Evolutionary conservation across 108 stramenopile species (phyloP).

Genomic region (Thalassiosira profunda): DNA sequence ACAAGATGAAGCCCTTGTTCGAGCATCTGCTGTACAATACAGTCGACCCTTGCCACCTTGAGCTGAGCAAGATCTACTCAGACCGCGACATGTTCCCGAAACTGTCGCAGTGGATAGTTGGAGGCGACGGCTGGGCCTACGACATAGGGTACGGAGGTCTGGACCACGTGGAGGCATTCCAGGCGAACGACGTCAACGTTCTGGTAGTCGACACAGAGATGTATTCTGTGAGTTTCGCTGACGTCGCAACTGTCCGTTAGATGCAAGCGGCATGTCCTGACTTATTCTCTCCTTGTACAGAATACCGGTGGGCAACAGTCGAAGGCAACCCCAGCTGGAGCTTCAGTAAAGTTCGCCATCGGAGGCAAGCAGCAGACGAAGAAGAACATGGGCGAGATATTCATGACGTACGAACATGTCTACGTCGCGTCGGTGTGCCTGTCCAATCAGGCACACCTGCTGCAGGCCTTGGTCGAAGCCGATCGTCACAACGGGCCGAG

Average conservation of each 20-base stretch:
- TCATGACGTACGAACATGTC: conserved; percentile 77
- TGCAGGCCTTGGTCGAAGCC: conserved; percentile 66
- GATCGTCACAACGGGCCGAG: conserved; percentile 66
- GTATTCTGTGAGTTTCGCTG: too few relatives aligned
- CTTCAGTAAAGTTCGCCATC: conserved; percentile 59
- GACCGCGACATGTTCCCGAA: conserved; percentile 77
- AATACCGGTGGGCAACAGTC: conserved; percentile 63
- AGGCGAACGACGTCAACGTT: conserved; percentile 71
- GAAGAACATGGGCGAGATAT: conserved; percentile 67
- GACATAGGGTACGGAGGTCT: conserved; percentile 70
- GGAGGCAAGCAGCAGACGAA: conserved; percentile 65
- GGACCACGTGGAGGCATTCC: conserved; percentile 68
- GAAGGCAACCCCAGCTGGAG: conserved; percentile 67
- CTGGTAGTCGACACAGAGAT: conserved; percentile 72
- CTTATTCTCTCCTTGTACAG: too few relatives aligned
- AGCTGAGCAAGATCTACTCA: conserved; percentile 50
- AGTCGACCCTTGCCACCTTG: not conserved
- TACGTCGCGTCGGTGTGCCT: conserved; percentile 69
- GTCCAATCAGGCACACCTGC: conserved; percentile 59
- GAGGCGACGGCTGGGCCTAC: conserved; percentile 78
- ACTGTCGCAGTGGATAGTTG: conserved; percentile 68
- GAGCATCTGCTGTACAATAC: conserved; percentile 29
- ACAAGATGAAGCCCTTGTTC: conserved; percentile 67
- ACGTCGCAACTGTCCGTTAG: too few relatives aligned
- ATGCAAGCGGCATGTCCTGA: too few relatives aligned